phyloP scores from a whole-genome alignment of 148 eudicot genomes.

The Diospyros kaki region DNA sequence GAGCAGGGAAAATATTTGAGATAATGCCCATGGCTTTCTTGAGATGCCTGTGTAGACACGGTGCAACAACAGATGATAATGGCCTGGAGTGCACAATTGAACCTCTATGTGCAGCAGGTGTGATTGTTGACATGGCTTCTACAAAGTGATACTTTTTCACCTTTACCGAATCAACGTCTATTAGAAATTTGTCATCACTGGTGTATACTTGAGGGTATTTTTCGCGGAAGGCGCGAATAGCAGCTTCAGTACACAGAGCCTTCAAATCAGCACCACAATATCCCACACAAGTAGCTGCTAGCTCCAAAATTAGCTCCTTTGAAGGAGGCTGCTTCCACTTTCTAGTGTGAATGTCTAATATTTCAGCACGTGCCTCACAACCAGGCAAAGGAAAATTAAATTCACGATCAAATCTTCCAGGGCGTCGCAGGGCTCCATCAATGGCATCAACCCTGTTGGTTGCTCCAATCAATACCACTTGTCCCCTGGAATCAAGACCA shows the following conservation, averaged over 20 bases:
- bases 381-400: constrained; percentile 96
- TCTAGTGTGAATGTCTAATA: constrained; percentile 89
- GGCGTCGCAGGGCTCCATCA: constrained; percentile 99
- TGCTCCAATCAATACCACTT: constrained; percentile 98
- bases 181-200: constrained; percentile 92
- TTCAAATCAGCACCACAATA: constrained; percentile 99
- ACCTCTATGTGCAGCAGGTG: constrained; percentile 99
- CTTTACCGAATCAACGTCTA: constrained; percentile 88
- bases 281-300: constrained; percentile 99
- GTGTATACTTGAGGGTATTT: constrained; percentile 99
- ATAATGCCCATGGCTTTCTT: constrained; percentile 63
- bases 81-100: constrained; percentile 98
- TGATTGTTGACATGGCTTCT: constrained; percentile 94
- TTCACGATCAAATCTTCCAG: constrained; percentile 98
- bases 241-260: constrained; percentile 99
- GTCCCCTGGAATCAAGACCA: constrained; percentile 99
- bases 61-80: constrained; percentile 79
- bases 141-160: constrained; percentile 83
- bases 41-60: constrained; percentile 78
- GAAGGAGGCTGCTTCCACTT: constrained; percentile 96
- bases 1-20: constrained; percentile 81
- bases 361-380: constrained; percentile 95
- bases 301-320: constrained; percentile 69
- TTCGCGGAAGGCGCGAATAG: constrained; percentile 97
- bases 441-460: constrained; percentile 97